Conservation (phyloP, 306 rosid genomes). For the Trifolium dubium region DNA sequence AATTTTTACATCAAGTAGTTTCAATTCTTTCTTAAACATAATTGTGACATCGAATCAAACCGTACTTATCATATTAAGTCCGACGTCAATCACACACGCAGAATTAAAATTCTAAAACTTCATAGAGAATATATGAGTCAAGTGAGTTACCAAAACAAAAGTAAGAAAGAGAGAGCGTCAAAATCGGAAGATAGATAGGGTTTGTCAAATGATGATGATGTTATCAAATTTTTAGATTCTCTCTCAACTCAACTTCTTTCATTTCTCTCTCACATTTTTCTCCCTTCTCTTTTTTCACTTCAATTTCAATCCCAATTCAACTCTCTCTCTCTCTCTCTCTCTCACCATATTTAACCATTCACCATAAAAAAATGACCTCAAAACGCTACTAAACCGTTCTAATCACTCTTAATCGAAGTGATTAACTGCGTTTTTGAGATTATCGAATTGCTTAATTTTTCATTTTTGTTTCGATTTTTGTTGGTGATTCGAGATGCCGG, state of each 20-base stretch:
- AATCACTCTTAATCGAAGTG: neutral
- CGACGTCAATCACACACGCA: no score
- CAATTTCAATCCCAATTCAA: neutral
- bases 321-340: conserved; percentile 8
- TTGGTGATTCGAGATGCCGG: conserved; percentile 67
- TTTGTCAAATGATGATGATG: conserved; percentile 2
- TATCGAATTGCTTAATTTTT: neutral
- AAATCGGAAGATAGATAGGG: conserved; percentile 46
- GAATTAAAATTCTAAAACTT: no score
- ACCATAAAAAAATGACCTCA: conserved; percentile 1
- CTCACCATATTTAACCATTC: neutral
- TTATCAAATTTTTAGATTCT: conserved; percentile 33
- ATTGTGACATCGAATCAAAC: no score
- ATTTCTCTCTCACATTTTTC: neutral
- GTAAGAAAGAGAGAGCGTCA: neutral
- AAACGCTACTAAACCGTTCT: neutral
- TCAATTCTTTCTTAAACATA: no score
- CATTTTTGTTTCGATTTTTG: neutral
- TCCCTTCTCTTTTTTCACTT: neutral
- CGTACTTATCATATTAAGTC: no score
- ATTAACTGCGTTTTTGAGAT: neutral
- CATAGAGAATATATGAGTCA: no score
- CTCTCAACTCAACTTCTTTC: no score
- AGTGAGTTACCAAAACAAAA: no score
- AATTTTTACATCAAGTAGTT: no score